Evolutionary conservation across 169 alveolate species (phyloP), one percentile per base, ranked within the genome.

Genomic region (Plasmodium sp.): DNA sequence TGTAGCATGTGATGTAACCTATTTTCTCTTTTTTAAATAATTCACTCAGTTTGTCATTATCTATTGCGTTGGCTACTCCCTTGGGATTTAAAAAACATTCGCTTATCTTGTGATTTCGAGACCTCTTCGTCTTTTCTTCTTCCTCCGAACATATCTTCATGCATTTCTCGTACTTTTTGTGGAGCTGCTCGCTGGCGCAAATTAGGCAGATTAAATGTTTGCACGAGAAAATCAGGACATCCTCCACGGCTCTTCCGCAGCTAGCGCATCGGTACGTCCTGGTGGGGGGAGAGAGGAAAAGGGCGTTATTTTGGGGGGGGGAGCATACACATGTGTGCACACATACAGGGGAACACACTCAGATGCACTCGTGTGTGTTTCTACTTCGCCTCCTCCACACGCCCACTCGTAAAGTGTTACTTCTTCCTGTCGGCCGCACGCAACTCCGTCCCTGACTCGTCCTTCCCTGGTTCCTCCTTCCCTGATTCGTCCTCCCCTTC

Each of bases 151-250:
- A 62, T 41, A n/a, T 34, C 56, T 84, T 84, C 93, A 84, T 18
- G 41, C 75, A 84, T 16, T 71, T 73, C 16, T 84, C 84, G 45
- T 85, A 85, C 43, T 85, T 85, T 34, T 85, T 74, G 9, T 85
- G 85, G 51, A 85, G 67, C 31, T 85, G 93, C 31, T 74, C 39
- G 31, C 93, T 85, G 27, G 93, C 74, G 36, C 93, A 85, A 31
- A 51, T 41, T 36, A 85, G 93, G 62, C 93, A 85, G 18, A 85
- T 85, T 75, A 85, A 85, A 75, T 85, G 93, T 43, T 85, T 85
- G 67, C 93, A 85, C 6, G 93, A 85, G 9, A 74, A 75, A 74
- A 85, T 75, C 45, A 85, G 58, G 34, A 85, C 93, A 85, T 85
- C 93, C 14, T 85, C 93, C 16, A 85, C 93, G 58, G 54, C 67